Evolutionary conservation across 192 early-diverging fungal genomes (phyloP), one percentile per base, ranked within the genome.

Genomic region (Coemansia sp.): DNA sequence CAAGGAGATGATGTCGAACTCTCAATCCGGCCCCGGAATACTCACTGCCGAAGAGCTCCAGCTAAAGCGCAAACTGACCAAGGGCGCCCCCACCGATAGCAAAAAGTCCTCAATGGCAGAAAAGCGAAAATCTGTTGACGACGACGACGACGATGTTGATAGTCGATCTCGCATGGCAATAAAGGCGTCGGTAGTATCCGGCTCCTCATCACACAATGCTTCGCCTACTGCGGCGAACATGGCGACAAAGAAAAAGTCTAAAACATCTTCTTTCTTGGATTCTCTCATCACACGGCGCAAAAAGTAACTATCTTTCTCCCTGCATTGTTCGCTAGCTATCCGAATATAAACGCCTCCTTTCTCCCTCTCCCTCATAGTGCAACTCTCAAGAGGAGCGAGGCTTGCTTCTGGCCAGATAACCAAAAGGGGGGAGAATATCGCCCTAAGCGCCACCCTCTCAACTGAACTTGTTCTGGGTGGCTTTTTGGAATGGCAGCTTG

Each of bases 61-160:
- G 2, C 72, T 79, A 18, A 79, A 79, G 26, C 60, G 77, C 42
- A 74, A 66, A 10, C 52, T 79, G 43, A 72, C 73, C 52, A 62
- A 26, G 26, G 53, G 55, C 21, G 33, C 5, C 28, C 13, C 47
- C 26, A 48, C n/a, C 21, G 48, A 25, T 9, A 34, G 16, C 59
- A 37, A 16, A 28, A 65, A 61, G 25, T 18, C 11, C 7, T 12
- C 26, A 2, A 6, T 50, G 9, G 28, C 62, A 14, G 21, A 33
- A 14, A 36, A 47, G 13, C 23, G 31, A 43, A 41, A 62, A 43
- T 28, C 26, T 10, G 16, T 8, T 14, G 61, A 58, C 13, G 59
- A 61, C 9, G 41, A 56, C 23, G 64, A 55, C 2, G 65, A 68
- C 18, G 66, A 71, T 59, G 28, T 34, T 45, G 66, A 74, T 39